Percentiles rank a stretch among this genome's conserved stretches.
These are phyloP conservation scores for Malus hybrid DNA, from an alignment of 331 rosid genomes.

Conservation along the genomic window DNA sequence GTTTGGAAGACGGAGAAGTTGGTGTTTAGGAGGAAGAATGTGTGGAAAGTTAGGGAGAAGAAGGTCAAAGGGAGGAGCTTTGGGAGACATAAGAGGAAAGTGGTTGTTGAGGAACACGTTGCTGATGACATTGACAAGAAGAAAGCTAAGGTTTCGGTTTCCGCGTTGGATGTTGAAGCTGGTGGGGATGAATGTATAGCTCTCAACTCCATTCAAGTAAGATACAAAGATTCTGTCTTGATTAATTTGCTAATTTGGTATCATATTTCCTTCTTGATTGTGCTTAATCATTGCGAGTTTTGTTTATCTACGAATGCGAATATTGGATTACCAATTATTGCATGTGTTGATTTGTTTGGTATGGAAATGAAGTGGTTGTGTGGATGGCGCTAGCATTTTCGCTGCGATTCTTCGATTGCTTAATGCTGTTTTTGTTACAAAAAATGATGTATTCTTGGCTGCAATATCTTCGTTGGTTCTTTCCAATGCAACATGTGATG, in stretches of 20 bases:
- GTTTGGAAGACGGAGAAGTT: slow-evolving; percentile 77
- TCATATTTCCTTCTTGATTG: too few species aligned
- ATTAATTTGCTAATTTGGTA: neutral
- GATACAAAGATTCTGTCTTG: slow-evolving; percentile 1
- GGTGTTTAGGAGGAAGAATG: slow-evolving; percentile 61
- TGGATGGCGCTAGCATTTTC: too few species aligned
- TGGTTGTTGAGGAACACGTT: neutral
- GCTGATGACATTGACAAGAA: slow-evolving; percentile 15
- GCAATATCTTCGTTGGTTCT: too few species aligned
- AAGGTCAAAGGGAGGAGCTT: slow-evolving; percentile 39
- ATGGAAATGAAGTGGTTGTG: too few species aligned
- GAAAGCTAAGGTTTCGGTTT: slow-evolving; percentile 17
- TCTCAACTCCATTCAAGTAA: slow-evolving; percentile 29
- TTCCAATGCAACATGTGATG: too few species aligned
- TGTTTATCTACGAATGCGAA: too few species aligned
- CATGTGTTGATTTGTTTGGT: too few species aligned
- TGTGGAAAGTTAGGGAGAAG: slow-evolving; percentile 83
- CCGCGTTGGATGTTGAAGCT: neutral
- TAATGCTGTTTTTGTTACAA: too few species aligned
- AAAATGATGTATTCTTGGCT: too few species aligned
- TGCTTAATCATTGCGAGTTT: too few species aligned
- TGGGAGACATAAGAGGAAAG: slow-evolving; percentile 58
- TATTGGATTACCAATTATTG: too few species aligned
- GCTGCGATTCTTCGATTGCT: too few species aligned
- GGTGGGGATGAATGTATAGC: slow-evolving; percentile 10